phyloP scores from a whole-genome alignment of 768 basidiomycete genomes.

The Termitomyces sp. region DNA sequence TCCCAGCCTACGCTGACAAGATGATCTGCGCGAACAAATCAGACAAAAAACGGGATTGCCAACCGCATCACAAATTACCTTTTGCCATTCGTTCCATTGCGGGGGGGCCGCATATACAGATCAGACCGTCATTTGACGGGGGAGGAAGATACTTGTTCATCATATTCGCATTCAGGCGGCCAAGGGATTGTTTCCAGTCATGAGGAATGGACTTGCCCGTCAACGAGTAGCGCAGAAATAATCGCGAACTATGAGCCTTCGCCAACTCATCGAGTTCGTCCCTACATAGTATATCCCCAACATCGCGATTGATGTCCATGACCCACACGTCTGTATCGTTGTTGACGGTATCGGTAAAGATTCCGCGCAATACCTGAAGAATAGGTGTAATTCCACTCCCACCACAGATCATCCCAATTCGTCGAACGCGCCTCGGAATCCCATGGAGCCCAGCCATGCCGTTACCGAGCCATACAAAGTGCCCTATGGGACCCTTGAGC shows the following conservation, averaged over 20 bases:
- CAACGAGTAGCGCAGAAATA: conserved; percentile 41
- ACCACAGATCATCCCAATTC: conserved; percentile 51
- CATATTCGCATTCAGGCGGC: conserved; percentile 35
- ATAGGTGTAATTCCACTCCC: conserved; percentile 55
- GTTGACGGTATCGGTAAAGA: conserved; percentile 35
- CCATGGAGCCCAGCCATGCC: conserved; percentile 33
- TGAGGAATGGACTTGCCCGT: conserved; percentile 22
- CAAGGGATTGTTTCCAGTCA: conserved; percentile 34
- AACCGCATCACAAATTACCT: not conserved
- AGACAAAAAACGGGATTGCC: not conserved
- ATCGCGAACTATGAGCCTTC: conserved; percentile 20
- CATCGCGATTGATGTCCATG: conserved; percentile 40
- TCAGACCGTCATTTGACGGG: conserved; percentile 29
- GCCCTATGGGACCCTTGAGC: conserved; percentile 55
- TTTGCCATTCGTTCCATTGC: conserved; percentile 10
- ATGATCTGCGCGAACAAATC: not conserved
- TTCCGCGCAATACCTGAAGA: conserved; percentile 45
- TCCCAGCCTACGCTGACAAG: conserved; percentile 5
- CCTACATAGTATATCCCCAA: conserved; percentile 35
- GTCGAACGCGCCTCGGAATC: conserved; percentile 23
- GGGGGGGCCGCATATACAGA: conserved; percentile 47
- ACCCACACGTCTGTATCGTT: conserved; percentile 37
- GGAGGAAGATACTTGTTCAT: conserved; percentile 33
- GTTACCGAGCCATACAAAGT: conserved; percentile 45
- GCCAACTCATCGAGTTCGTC: conserved; percentile 30